Evolutionary conservation across 352 stramenopile species (phyloP), one percentile per base, ranked within the genome.

Genomic region (Peronospora tabacina): DNA sequence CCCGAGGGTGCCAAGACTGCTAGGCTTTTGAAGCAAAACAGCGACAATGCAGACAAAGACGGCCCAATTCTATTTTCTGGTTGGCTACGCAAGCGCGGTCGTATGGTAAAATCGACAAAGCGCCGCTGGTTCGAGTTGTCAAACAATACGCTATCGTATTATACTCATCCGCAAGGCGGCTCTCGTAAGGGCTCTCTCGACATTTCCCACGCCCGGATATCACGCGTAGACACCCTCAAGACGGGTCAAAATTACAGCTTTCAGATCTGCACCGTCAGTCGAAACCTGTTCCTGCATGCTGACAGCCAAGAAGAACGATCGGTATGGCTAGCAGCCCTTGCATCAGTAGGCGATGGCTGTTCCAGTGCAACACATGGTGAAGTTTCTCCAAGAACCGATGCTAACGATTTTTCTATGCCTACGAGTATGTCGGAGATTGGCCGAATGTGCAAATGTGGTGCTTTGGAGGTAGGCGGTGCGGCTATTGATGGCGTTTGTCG

Each of bases 41-140:
- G 60, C 49, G 56, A 70, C 29, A 75, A 67, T 17, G 49, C 62
- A 10, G 72, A 85, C 38, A 74, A 81, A 42, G 61, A 71, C 17
- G 61, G 68, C 19, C 62, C 63, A 1, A 68, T 86, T 17, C 36
- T 94, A 30, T 85, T 85, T 51, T 87, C 80, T 0, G 82, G 82
- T 8, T 94, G 82, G 82, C 59, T 94, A 24, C 72, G 76, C 7
- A 94, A 94, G 57, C 80, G 82, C 41, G 82, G 82, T 7, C 80
- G 87, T 35, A 71, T 94, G 56, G 70, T 94, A 24, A 87, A 90
- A 58, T 87, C 73, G 24, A 87, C 77, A n/a, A 91, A 94, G 68
- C 76, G 82, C 6, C 68, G 82, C 7, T 94, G 80, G 80, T 94
- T 94, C 37, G 79, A 90, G 54, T 74, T 94, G 9, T 77, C 78